A percentile compares a stretch with the other conserved stretches of the same genome.
These are phyloP conservation scores for Lepiota brunneoincarnata DNA, from an alignment of 768 basidiomycete genomes.

Conservation along the genomic window DNA sequence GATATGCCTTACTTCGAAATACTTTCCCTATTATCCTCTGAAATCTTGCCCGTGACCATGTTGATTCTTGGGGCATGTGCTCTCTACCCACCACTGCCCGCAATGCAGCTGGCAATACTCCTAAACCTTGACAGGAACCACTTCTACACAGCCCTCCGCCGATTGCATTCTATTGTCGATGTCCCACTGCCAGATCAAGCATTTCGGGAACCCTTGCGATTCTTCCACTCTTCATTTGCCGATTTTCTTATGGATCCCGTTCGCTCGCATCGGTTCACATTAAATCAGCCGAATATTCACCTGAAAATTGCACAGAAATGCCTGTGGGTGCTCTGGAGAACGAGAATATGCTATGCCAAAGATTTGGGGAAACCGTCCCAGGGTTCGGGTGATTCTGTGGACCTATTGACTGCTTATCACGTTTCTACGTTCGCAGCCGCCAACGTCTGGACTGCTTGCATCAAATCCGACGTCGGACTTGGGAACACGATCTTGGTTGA, in stretches of 20 bases:
- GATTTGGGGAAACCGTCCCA: too few relatives aligned
- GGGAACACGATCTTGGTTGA: too few relatives aligned
- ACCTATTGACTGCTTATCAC: too few relatives aligned
- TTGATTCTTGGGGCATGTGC: not conserved
- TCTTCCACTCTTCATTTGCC: not conserved
- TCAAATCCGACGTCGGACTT: too few relatives aligned
- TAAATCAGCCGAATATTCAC: too few relatives aligned
- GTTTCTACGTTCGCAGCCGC: too few relatives aligned
- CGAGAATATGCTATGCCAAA: too few relatives aligned
- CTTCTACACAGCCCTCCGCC: not conserved
- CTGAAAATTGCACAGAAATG: too few relatives aligned
- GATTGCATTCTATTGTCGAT: not conserved
- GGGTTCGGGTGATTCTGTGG: too few relatives aligned
- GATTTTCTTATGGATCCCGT: not conserved
- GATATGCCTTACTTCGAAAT: not conserved
- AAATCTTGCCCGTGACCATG: not conserved
- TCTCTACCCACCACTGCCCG: not conserved
- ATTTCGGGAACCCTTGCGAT: not conserved
- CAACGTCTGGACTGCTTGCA: too few relatives aligned
- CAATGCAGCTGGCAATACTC: not conserved
- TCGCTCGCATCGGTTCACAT: too few relatives aligned
- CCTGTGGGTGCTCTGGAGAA: too few relatives aligned
- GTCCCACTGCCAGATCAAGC: not conserved
- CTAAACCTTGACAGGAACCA: not conserved
- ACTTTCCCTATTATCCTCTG: not conserved